A percentile compares a stretch with the other conserved stretches of the same genome.
Evolutionary conservation across 2,329 filamentous ascomycete species (phyloP).

Genomic region (Lachnellula suecica): DNA sequence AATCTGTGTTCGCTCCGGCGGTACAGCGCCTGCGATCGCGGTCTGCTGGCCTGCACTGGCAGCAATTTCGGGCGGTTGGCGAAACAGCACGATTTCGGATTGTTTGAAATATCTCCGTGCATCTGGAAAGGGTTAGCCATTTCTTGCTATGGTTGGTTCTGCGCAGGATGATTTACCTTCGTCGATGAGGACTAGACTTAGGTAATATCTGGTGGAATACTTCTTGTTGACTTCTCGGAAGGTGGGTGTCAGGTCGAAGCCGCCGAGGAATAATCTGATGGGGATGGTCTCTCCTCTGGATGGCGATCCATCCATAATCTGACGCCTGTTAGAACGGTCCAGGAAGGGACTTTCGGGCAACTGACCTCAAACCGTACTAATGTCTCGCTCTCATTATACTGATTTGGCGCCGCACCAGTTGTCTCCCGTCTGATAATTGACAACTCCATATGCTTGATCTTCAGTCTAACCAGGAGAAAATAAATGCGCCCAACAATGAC

Average conservation of each 20-base stretch:
- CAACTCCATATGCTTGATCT: slow-evolving; percentile 99
- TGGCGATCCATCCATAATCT: slow-evolving; percentile 37
- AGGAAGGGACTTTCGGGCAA: slow-evolving; percentile 4
- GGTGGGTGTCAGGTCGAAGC: slow-evolving; percentile 95
- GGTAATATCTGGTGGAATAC: slow-evolving; percentile 96
- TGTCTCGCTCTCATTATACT: slow-evolving; percentile 99
- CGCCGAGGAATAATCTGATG: slow-evolving; percentile 93
- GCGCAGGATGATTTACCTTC: slow-evolving; percentile 59
- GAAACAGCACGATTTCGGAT: slow-evolving; percentile 95
- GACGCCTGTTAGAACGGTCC: slow-evolving; percentile 43
- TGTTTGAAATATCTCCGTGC: slow-evolving; percentile 98
- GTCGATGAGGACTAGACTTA: slow-evolving; percentile 92
- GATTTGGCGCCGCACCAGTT: slow-evolving; percentile 92
- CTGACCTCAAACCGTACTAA: slow-evolving; percentile 89
- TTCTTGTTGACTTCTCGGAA: slow-evolving; percentile 99
- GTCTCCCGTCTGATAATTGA: slow-evolving; percentile 97
- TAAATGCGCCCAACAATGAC: slow-evolving; percentile 99
- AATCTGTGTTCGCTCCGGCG: slow-evolving; percentile 28
- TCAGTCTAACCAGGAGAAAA: slow-evolving; percentile 92
- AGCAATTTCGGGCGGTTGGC: slow-evolving; percentile 67
- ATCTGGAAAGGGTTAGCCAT: slow-evolving; percentile 53
- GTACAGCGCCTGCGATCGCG: slow-evolving; percentile 33
- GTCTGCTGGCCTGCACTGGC: slow-evolving; percentile 33
- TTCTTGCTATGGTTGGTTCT: slow-evolving; percentile 6
- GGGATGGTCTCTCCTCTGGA: slow-evolving; percentile 79